Base-by-base conservation (phyloP, 495 filamentous ascomycete genomes). In the Tetracladium setigerum region DNA sequence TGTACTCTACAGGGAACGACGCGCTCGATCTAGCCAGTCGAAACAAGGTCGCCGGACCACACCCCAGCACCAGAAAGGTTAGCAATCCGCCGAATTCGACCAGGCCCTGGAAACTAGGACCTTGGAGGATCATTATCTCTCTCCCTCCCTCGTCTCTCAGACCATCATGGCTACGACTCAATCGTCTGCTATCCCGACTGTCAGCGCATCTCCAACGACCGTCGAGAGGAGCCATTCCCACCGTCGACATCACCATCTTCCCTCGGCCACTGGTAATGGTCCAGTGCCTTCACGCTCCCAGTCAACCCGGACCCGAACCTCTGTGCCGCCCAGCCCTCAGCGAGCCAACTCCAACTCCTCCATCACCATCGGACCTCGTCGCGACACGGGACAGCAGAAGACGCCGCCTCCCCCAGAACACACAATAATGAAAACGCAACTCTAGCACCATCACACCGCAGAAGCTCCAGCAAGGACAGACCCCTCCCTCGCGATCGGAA, bases 371-470 rank as follows among this genome's bases (percentile, higher is more conserved):
- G 62, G 13, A 54, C 50, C 19, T 62, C 64, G 15, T 60, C 61
- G 36, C 61, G 63, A 24, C 50, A 53, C 39, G 40, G 44, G 14
- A 46, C 46, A 30, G 43, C 63, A 5, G 64, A 65, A 49, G 66
- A 70, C 30, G 49, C 61, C 30, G 47, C 60, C n/a, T 7, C 3
- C 22, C 22, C 7, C 22, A 27, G 22, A 27, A 7, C 22, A 27
- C 61, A 59, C 37, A 62, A 69, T 56, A 65, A 72, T 62, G 68
- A 70, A 53, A 67, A 63, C 38, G 57, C 63, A 31, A 63, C 62
- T 53, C 55, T 69, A 59, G 58, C 59, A 35, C 60, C 63, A 38
- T 54, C 64, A 49, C 50, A 60, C 48, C 62, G 67, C 49, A 64
- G 61, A 62, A 65, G 55, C 56, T 62, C 64, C 33, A 57, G 63